Base-by-base conservation (phyloP, 1,284 basidiomycete species). In the Cryptococcus sp. region DNA sequence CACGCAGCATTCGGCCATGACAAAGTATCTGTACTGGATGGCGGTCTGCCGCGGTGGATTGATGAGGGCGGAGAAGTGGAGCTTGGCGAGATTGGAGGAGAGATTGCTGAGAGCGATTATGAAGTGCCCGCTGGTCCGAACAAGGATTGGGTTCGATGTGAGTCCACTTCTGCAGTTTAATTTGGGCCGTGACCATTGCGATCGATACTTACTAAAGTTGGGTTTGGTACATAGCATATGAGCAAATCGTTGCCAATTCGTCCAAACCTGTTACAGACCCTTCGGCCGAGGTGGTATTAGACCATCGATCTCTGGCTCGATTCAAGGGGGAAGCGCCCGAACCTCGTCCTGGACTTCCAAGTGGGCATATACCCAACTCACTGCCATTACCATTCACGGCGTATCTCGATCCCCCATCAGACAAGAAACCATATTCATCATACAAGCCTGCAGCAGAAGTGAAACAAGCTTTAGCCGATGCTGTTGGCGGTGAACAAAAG, bases 291-390 rank as follows among this genome's bases (percentile, higher is more conserved):
- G 77, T 93, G 20, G 87, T 98, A 1, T 81, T 99, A 7, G 95
- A 98, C 73, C 93, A 94, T 25, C 86, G 95, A 50, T 81, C 93
- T 11, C 80, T 81, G 22, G 88, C 86, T 63, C 83, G 93, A 62
- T 95, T 84, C 72, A 80, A 84, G 17, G 95, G 94, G 23, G 82
- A 81, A 26, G 88, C 88, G 48, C 89, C 93, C 7, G 96, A 99
- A 76, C 96, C 96, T 5, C 85, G 95, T 19, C 84, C 90, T 1
- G 88, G 88, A 8, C 81, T 99, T 50, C 84, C 90, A 10, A 91
- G 90, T 0, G 96, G 96, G 0, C 96, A 99, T 76, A 95, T 99
- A 60, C 95, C 95, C 0, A 79, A 88, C 75, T 89, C 93, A 0
- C 81, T 86, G 65, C 89, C 91, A 0, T 81, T 98, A 17, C 91